Base-by-base conservation (phyloP, 176 grass and related monocot species). In the Sorghum bicolor region DNA sequence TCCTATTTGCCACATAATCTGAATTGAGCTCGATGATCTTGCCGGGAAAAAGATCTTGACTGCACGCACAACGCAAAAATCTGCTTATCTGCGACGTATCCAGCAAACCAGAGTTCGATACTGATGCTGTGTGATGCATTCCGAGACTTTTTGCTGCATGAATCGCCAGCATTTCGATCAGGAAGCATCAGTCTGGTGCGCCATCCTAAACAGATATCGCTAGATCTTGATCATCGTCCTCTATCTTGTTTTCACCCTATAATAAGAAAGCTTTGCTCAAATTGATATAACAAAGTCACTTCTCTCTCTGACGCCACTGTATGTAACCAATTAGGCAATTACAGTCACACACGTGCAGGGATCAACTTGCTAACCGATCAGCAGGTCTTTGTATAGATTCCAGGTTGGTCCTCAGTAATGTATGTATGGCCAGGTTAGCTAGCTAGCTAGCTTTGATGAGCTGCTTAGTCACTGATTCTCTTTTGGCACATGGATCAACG, bases 401-500 rank as follows among this genome's bases (percentile, higher is more conserved):
- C 28, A 58, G 25, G 57, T 41, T 82, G 80, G 45, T 48, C 15
- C 3, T 30, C 41, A 47, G 52, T 77, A 79, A 24, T 76, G 44
- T 14, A 67, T 31, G 24, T 15, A 25, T 14, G 22, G 2, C 29
- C 72, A 82, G 47, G 47, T 50, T 6, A 52, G 47, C 47, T 52
- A 55, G 41, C n/a, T n/a, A n/a, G n/a, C n/a, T 11, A 44, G 52
- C 65, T 45, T 47, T 62, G 10, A 29, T 87, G 13, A 30, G 74
- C 32, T 72, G 74, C 32, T 72, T 5, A 32, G 29, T 74, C 26
- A 52, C 28, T 64, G 20, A 34, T 64, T 82, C 64, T 20, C 64
- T 61, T 86, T 33, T 28, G 29, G 78, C 83, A 86, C 88, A 82
- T 82, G 88, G 83, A 82, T 22, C 38, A 41, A 85, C 52, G 71